Conservation (phyloP, 2,329 filamentous ascomycete species). For the Fusarium devonianum region DNA sequence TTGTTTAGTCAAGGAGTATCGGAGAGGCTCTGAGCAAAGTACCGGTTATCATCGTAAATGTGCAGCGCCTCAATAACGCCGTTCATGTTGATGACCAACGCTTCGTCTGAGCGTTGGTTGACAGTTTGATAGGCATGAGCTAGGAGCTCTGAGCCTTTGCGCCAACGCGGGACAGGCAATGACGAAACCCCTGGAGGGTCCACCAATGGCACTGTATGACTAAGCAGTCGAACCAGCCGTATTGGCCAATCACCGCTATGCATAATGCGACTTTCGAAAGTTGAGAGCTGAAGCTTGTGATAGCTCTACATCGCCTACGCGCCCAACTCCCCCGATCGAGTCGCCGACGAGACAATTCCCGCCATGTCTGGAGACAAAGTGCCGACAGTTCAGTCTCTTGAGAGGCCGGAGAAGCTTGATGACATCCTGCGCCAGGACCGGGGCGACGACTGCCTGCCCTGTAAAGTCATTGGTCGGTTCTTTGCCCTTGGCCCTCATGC, state of each 20-base stretch:
- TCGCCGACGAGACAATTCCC: slow-evolving; percentile 4
- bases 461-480: slow-evolving; percentile 72
- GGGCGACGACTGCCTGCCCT: slow-evolving; percentile 73
- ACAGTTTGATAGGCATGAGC: slow-evolving; percentile 24
- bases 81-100: slow-evolving; percentile 67
- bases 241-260: slow-evolving; percentile 32
- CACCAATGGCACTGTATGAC: slow-evolving; percentile 29
- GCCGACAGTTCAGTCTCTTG: slow-evolving; percentile 60
- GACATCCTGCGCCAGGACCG: slow-evolving; percentile 63
- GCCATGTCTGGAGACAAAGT: slow-evolving; percentile 51
- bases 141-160: slow-evolving; percentile 21
- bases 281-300: slow-evolving; percentile 27
- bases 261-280: slow-evolving; percentile 18
- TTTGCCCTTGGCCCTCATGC: slow-evolving; percentile 7
- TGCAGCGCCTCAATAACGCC: slow-evolving; percentile 93
- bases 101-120: slow-evolving; percentile 38
- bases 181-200: slow-evolving; percentile 40
- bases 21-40: slow-evolving; percentile 23
- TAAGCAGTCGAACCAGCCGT: slow-evolving; percentile 29
- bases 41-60: slow-evolving; percentile 97
- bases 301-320: slow-evolving; percentile 5
- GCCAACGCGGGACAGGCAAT: slow-evolving; percentile 35
- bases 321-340: background rate
- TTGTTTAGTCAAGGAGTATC: slow-evolving; percentile 33
- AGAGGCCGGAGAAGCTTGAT: slow-evolving; percentile 68